These are phyloP conservation scores for Alnus glutinosa DNA, from an alignment of 306 rosid species.

Conservation along the genomic window DNA sequence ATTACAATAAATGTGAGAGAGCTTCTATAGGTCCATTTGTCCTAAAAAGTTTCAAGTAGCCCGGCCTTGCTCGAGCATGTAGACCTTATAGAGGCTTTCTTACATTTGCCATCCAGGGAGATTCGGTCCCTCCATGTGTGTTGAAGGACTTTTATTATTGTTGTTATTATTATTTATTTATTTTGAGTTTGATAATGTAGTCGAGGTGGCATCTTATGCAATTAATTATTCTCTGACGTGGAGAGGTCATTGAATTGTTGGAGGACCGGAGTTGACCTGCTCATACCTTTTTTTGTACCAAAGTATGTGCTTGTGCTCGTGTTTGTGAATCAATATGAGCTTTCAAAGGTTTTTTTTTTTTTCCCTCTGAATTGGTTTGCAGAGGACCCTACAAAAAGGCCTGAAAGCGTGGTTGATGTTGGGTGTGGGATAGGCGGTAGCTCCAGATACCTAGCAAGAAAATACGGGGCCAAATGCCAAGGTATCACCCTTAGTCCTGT, in stretches of 20 bases:
- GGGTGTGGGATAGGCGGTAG: constrained; percentile 99
- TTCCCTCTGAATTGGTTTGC: neutral
- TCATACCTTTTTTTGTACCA: neutral
- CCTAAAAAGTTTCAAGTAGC: no score
- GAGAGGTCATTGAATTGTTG: neutral
- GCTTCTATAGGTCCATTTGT: no score
- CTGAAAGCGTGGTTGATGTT: constrained; percentile 66
- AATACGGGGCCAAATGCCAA: constrained; percentile 55
- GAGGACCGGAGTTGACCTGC: no score
- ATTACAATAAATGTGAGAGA: no score
- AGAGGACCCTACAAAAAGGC: constrained; percentile 35
- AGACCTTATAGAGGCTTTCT: no score
- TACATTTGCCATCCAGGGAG: no score
- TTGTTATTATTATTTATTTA: neutral
- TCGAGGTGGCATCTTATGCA: neutral
- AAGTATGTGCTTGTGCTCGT: neutral
- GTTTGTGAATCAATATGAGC: neutral
- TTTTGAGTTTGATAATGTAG: neutral
- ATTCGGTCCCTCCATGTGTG: no score
- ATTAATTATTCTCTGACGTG: neutral
- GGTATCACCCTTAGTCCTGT: constrained; percentile 91
- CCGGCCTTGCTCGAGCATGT: no score
- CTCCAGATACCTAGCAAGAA: constrained; percentile 70
- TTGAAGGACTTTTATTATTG: neutral
- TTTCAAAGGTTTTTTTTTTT: neutral